Conservation (phyloP, 495 filamentous ascomycete species). For the Penicillium daleae region DNA sequence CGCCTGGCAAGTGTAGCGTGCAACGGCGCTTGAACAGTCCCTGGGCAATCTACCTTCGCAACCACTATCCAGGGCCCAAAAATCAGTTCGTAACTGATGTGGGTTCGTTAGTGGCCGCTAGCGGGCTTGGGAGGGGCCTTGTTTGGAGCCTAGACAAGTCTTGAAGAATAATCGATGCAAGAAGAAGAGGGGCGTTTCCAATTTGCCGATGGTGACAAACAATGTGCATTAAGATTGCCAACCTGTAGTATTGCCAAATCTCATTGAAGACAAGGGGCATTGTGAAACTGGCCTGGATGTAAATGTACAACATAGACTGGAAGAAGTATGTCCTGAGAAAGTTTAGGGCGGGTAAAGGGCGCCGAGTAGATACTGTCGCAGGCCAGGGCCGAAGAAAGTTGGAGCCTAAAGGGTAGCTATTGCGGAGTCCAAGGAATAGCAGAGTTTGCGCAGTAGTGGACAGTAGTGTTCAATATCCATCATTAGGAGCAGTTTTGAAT, state of each 20-base stretch:
- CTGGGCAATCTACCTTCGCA: not conserved
- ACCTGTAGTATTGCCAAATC: not conserved
- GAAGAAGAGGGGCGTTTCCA: not conserved
- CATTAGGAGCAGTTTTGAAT: not conserved
- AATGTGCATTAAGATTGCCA: not conserved
- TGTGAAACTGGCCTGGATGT: not conserved
- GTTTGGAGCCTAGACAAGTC: not conserved
- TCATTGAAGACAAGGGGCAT: not conserved
- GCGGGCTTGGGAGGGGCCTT: not conserved
- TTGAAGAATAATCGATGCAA: not conserved
- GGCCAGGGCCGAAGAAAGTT: not conserved
- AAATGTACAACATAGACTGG: not conserved
- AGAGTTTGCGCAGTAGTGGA: not conserved
- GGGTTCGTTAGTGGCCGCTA: not conserved
- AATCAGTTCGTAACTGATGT: not conserved
- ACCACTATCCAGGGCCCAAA: not conserved
- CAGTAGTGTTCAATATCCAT: not conserved
- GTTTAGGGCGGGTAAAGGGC: not conserved
- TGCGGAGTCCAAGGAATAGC: not conserved
- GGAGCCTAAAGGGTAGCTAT: not conserved
- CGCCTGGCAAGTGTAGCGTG: not conserved
- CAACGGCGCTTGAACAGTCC: not conserved
- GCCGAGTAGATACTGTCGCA: too few relatives aligned
- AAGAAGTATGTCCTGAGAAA: not conserved
- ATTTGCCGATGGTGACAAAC: not conserved